phyloP scores from a whole-genome alignment of 163 green algal species.

The Volvox carteri region DNA sequence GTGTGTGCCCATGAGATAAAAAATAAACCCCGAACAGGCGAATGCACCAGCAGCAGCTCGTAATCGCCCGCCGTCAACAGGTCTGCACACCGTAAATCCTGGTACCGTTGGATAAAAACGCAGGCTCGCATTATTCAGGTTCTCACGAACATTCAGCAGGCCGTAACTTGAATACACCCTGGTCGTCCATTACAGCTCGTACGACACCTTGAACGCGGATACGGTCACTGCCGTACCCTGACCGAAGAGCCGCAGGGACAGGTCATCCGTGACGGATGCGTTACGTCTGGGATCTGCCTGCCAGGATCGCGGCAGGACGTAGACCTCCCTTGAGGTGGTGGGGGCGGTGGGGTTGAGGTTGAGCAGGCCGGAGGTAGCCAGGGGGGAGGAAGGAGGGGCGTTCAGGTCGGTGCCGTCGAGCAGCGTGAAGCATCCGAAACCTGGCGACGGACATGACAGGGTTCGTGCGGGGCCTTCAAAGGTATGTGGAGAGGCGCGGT shows the following conservation, averaged over 20 bases:
- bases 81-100: no score
- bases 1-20: no score
- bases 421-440: slow-evolving; percentile 25
- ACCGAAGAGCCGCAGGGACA: slow-evolving; percentile 4
- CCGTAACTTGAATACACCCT: no score
- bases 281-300: neutral
- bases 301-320: neutral
- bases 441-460: neutral
- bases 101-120: no score
- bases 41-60: no score
- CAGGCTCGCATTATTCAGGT: no score
- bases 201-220: slow-evolving; percentile 26
- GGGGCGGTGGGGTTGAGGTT: slow-evolving; percentile 30
- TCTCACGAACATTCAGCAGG: no score
- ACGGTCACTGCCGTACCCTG: slow-evolving; percentile 36
- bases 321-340: neutral
- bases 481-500: no score
- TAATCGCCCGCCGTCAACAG: no score
- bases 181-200: no score
- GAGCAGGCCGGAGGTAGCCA: neutral
- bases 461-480: no score
- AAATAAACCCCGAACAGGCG: no score
- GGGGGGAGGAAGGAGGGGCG: neutral
- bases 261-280: neutral
- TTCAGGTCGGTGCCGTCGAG: slow-evolving; percentile 20